Percentiles rank a stretch among this genome's conserved stretches.
Evolutionary conservation across 176 grass and related monocot genomes (phyloP).

Genomic region (Oryza glaberrima): DNA sequence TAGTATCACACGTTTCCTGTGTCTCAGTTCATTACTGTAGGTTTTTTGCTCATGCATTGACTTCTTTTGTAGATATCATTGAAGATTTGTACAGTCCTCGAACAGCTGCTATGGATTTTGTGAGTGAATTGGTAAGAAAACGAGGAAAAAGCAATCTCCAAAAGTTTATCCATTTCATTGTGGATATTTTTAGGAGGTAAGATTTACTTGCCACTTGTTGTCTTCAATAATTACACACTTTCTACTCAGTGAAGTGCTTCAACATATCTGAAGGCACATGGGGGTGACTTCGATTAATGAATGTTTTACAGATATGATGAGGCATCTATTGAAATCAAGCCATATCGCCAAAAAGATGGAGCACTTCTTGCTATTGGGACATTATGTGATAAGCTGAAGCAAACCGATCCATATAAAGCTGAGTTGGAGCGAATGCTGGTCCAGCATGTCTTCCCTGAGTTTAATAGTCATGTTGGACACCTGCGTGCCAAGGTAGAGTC

Average conservation of each 20-base stretch:
- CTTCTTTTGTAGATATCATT: constrained; percentile 71
- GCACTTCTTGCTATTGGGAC: constrained; percentile 93
- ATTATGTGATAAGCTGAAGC: constrained; percentile 91
- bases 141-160: constrained; percentile 83
- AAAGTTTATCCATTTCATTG: constrained; percentile 94
- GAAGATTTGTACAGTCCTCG: constrained; percentile 94
- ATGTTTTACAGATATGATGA: constrained; percentile 66
- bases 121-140: constrained; percentile 93
- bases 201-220: constrained; percentile 16
- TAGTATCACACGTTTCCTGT: background rate
- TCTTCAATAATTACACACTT: constrained; percentile 1
- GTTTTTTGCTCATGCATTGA: background rate
- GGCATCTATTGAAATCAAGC: constrained; percentile 58
- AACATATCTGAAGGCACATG: background rate
- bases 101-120: constrained; percentile 94
- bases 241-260: background rate
- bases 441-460: constrained; percentile 88
- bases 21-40: background rate
- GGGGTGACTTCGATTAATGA: constrained; percentile 24
- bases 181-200: constrained; percentile 80
- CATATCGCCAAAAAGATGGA: constrained; percentile 92
- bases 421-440: constrained; percentile 82
- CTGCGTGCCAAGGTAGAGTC: constrained; percentile 75
- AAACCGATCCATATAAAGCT: constrained; percentile 83
- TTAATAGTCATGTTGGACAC: constrained; percentile 64